Evolutionary conservation across 495 filamentous ascomycete species (phyloP), one percentile per base, ranked within the genome.

Genomic region (Cercophora scortea): DNA sequence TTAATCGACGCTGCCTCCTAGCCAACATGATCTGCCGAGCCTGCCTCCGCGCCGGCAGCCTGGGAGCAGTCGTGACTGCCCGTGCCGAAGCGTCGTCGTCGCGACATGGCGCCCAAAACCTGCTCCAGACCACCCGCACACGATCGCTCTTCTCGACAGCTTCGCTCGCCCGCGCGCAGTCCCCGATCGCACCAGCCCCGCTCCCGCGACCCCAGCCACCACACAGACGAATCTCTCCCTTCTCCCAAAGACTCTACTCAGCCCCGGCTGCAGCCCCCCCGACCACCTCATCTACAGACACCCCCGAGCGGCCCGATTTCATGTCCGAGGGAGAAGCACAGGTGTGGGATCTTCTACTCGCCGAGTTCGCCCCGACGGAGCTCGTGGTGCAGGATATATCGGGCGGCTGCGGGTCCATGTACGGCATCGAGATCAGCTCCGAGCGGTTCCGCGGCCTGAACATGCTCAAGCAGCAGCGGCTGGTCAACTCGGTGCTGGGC

Each of bases 361-460:
- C 68, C 15, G 70, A 73, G 58, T 70, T 75, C 44, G 44, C 60
- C n/a, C 72, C 74, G 25, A 71, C 71, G 0, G 56, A 73, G 45
- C 68, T 76, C 19, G 55, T 79, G 61, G 86, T 90, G n/a, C 83
- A 81, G 61, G 86, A 90, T 65, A 79, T 90, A 47, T 83, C 79
- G n/a, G 86, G 86, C 36, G 86, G 86, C 32, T 90, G 86, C 67
- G 86, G 86, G 43, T 81, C 78, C 51, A 89, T 90, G 86, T 90
- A 89, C 67, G 81, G 75, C 50, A 81, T 90, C 55, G 83, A 89
- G 54, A 80, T 89, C 55, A 68, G 74, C 48, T 84, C 81, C 16
- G 70, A 75, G 47, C 78, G 71, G 67, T 90, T 90, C 65, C 71
- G 78, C 46, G 86, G 86, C 32, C 49, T 80, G 55, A 72, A 70